phyloP scores from a whole-genome alignment of 129 eudicot species.

The Sambucus nigra region DNA sequence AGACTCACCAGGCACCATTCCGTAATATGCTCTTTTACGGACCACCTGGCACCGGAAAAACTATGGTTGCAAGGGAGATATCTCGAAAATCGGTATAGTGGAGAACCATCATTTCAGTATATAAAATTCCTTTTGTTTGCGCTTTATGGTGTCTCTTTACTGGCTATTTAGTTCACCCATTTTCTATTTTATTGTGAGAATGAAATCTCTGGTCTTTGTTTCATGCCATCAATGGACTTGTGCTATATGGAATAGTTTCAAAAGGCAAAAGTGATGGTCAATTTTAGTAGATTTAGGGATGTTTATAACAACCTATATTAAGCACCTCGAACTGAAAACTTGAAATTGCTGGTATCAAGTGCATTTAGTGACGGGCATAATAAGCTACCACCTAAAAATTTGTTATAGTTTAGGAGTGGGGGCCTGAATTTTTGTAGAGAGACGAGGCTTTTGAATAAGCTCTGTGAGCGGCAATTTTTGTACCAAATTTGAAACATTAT shows the following conservation, averaged over 20 bases:
- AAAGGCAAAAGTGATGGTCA: too few species aligned
- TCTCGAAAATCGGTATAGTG: conserved; percentile 82
- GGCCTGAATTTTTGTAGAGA: neutral
- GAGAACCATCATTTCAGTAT: neutral
- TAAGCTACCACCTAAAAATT: neutral
- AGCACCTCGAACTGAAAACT: neutral
- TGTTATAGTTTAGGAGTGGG: neutral
- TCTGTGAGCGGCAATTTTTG: too few species aligned
- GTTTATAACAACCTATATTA: too few species aligned
- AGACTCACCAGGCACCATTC: conserved; percentile 88
- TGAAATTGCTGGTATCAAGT: neutral
- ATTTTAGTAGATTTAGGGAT: too few species aligned
- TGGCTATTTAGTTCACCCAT: neutral
- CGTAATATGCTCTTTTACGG: conserved; percentile 99
- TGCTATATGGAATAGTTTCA: neutral
- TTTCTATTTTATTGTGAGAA: neutral
- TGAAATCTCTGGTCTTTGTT: neutral
- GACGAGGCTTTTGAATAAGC: too few species aligned
- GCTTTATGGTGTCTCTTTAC: neutral
- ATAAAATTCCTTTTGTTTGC: neutral
- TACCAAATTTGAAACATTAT: too few species aligned
- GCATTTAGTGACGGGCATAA: neutral
- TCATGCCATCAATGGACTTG: neutral
- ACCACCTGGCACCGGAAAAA: conserved; percentile 99
- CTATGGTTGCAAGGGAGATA: conserved; percentile 97